phyloP scores from a whole-genome alignment of 306 rosid species.

The Parietaria judaica region DNA sequence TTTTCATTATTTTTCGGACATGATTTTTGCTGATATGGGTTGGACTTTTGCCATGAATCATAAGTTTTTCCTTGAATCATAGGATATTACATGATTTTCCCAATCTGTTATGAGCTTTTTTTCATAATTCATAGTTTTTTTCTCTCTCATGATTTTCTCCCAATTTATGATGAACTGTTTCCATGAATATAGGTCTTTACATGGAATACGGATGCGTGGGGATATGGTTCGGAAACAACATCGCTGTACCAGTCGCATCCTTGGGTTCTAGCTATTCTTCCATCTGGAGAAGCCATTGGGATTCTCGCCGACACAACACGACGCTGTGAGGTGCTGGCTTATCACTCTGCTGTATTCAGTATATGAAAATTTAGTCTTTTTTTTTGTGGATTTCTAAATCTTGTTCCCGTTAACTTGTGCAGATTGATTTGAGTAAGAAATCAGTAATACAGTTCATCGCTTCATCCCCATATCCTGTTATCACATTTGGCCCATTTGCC shows the following conservation, averaged over 20 bases:
- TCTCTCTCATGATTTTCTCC: too few species aligned
- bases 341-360: slow-evolving; percentile 15
- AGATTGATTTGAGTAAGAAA: slow-evolving; percentile 84
- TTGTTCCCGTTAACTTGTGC: slow-evolving; percentile 27
- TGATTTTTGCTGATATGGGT: too few species aligned
- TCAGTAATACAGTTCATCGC: slow-evolving; percentile 50
- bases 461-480: slow-evolving; percentile 69
- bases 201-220: slow-evolving; percentile 86
- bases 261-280: slow-evolving; percentile 92
- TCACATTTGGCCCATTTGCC: slow-evolving; percentile 84
- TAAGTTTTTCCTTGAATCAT: too few species aligned
- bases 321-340: slow-evolving; percentile 79
- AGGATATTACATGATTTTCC: too few species aligned
- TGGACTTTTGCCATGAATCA: too few species aligned
- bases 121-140: too few species aligned
- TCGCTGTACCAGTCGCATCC: slow-evolving; percentile 95
- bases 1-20: too few species aligned
- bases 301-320: slow-evolving; percentile 80
- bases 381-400: neutral
- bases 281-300: slow-evolving; percentile 80
- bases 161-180: neutral
- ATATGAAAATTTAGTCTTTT: slow-evolving; percentile 9
- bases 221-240: slow-evolving; percentile 75
- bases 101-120: too few species aligned
- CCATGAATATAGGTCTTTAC: slow-evolving; percentile 42